Evolutionary conservation across 2,329 filamentous ascomycete species (phyloP).

Genomic region (Neofusicoccum cordaticola): DNA sequence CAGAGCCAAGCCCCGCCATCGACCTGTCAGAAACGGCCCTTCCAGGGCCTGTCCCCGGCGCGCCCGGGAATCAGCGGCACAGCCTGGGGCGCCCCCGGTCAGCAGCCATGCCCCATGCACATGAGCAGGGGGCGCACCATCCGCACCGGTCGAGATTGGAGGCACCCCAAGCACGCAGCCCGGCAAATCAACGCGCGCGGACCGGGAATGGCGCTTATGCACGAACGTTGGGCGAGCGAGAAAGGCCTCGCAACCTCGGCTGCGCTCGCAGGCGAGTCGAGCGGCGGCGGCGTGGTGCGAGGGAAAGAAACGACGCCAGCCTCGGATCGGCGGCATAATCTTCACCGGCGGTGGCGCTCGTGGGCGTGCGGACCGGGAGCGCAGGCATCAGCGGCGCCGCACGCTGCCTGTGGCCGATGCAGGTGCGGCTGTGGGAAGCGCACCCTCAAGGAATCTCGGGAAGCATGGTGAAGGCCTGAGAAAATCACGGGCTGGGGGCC

Average conservation of each 20-base stretch:
- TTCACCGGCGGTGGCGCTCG: constrained; percentile 7
- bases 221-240: constrained; percentile 4
- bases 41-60: constrained; percentile 13
- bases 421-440: constrained; percentile 12
- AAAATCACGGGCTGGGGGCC: constrained; percentile 15
- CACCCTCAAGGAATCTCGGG: constrained; percentile 21
- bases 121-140: constrained; percentile 15
- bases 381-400: constrained; percentile 5
- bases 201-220: constrained; percentile 16
- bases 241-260: background rate
- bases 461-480: constrained; percentile 20
- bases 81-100: background rate
- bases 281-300: background rate
- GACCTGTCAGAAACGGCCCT: constrained; percentile 19
- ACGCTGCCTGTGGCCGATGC: constrained; percentile 1
- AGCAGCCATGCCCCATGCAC: background rate
- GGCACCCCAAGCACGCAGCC: constrained; percentile 6
- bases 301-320: background rate
- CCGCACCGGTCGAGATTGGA: constrained; percentile 14
- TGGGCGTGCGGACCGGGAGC: constrained; percentile 5
- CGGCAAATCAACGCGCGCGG: constrained; percentile 14
- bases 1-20: constrained; percentile 18
- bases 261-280: background rate
- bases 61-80: constrained; percentile 15
- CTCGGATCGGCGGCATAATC: constrained; percentile 19